Evolutionary conservation across 768 basidiomycete genomes (phyloP).

Genomic region (Chalciporus piperatus): DNA sequence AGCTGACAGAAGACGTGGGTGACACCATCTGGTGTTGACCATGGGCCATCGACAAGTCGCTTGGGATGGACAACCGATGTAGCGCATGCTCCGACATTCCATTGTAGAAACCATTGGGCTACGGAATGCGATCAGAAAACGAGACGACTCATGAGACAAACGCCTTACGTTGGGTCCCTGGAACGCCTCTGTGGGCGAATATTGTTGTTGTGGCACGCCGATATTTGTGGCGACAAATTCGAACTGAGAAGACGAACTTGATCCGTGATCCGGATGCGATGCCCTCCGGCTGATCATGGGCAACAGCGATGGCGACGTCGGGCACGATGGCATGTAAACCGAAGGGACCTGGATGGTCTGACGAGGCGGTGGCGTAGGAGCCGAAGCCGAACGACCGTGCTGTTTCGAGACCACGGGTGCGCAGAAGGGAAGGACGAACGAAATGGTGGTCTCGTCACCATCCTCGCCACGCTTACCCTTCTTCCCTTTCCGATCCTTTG

Average conservation of each 20-base stretch:
- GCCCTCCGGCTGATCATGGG: slow-evolving; percentile 62
- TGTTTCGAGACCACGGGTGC: slow-evolving; percentile 42
- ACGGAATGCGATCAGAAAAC: slow-evolving; percentile 3
- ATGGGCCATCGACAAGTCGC: slow-evolving; percentile 37
- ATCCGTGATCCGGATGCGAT: slow-evolving; percentile 48
- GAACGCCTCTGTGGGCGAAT: slow-evolving; percentile 28
- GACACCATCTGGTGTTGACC: slow-evolving; percentile 46
- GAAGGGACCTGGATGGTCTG: slow-evolving; percentile 70
- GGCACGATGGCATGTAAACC: slow-evolving; percentile 61
- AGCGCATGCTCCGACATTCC: slow-evolving; percentile 42
- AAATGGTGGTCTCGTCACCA: slow-evolving; percentile 53
- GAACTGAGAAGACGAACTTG: slow-evolving; percentile 44
- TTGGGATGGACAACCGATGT: slow-evolving; percentile 45
- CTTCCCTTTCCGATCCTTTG: slow-evolving; percentile 45
- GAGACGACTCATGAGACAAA: slow-evolving; percentile 2
- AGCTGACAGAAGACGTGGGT: slow-evolving; percentile 46
- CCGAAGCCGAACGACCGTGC: slow-evolving; percentile 47
- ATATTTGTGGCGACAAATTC: slow-evolving; percentile 52
- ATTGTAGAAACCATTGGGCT: slow-evolving; percentile 52
- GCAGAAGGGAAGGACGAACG: slow-evolving; percentile 39
- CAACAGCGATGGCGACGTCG: slow-evolving; percentile 53
- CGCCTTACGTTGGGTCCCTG: slow-evolving; percentile 40
- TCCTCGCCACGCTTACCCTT: slow-evolving; percentile 39
- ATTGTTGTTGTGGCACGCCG: slow-evolving; percentile 41
- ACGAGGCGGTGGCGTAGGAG: slow-evolving; percentile 64